Base-by-base conservation (phyloP, 1,139 yeast species). In the Geotrichum europaeum region DNA sequence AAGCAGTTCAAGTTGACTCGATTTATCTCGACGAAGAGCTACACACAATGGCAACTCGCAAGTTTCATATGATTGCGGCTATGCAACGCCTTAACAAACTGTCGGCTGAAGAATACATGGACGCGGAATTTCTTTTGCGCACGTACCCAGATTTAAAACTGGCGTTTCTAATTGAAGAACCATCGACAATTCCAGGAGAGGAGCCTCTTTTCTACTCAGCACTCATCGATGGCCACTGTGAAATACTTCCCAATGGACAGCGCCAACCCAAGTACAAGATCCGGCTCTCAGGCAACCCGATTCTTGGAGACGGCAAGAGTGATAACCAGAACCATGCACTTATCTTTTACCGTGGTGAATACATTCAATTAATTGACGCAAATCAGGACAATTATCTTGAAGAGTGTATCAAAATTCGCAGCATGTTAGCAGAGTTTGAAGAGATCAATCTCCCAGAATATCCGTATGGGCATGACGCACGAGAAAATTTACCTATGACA, bases 301-400 rank as follows among this genome's bases (percentile, higher is more conserved):
- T 89, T 49, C 75, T 90, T 32, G 97, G 97, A 0, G 96, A 89
- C 73, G 96, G 96, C 2, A 89, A 89, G 70, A 85, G 96, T 1
- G 96, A 89, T 69, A 89, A 89, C 68, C 96, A 89, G 70, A 89
- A 89, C 67, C 84, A 84, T 69, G 81, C 95, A 0, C 68, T 89
- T n/a, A 82, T 88, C 1, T 89, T 85, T 68, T 85, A 86, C 66
- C 80, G 96, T 49, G 96, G 96, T 1, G 96, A 89, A 67, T 89
- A 89, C 67, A 86, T 89, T 63, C 96, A 89, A 72, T 88, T 89
- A 1, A 83, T 89, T 53, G 96, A 89, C 74, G 94, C 96, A 0
- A 89, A 89, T 66, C 96, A 89, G 70, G 96, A 89, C 70, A 88
- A 89, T 70, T 89, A 89, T 70, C 70, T 89, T 34, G 96, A 89